Percentiles rank a stretch among this genome's conserved stretches.
Evolutionary conservation across 2,329 filamentous ascomycete species (phyloP).

Genomic region (Colletotrichum kahawae): DNA sequence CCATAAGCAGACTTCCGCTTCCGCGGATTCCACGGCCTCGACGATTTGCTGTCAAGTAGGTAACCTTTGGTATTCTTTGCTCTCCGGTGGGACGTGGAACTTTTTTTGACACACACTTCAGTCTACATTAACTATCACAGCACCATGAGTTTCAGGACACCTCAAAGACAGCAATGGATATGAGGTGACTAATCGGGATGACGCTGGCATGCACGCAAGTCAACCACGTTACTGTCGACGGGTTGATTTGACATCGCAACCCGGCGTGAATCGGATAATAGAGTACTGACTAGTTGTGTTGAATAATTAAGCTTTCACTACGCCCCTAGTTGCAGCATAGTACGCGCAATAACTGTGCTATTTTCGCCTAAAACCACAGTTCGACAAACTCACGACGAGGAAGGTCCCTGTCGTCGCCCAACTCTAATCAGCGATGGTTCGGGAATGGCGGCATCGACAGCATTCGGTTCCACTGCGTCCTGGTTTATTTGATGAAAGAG

Average conservation of each 20-base stretch:
- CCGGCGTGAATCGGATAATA: neutral
- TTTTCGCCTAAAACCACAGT: neutral
- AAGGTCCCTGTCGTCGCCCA: neutral
- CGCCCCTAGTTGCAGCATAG: neutral
- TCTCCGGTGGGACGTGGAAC: neutral
- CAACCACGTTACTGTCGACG: neutral
- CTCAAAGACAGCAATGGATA: neutral
- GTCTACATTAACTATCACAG: neutral
- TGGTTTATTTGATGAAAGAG: neutral
- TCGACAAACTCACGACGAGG: neutral
- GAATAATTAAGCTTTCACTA: neutral
- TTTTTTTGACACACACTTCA: neutral
- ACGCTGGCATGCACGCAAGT: neutral
- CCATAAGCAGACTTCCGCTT: neutral
- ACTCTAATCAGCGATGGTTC: neutral
- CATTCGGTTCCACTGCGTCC: neutral
- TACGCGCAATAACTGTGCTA: neutral
- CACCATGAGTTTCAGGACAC: neutral
- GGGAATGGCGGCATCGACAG: neutral
- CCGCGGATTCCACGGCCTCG: neutral
- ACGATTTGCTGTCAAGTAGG: neutral
- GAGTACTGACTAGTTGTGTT: neutral
- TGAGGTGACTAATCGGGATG: fast-evolving
- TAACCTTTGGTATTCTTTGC: too few relatives aligned
- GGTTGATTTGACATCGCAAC: neutral